Base-by-base conservation (phyloP, 192 early-diverging fungal species). In the Polychytrium aggregatum region DNA sequence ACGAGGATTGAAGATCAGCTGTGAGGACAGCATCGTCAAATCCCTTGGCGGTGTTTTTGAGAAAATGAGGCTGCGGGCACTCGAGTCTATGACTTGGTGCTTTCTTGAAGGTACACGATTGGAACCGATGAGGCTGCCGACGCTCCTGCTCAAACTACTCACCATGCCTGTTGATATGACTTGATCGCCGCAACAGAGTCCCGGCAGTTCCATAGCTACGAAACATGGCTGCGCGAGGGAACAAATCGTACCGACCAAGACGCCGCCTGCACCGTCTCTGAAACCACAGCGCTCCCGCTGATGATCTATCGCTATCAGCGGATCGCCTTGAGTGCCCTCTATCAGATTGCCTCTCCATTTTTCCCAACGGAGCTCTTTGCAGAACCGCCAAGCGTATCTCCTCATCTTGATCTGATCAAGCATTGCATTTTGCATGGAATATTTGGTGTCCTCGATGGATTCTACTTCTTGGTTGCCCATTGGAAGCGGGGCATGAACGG, bases 401-500 rank as follows among this genome's bases (percentile, higher is more conserved):
- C n/a, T n/a, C n/a, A n/a, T n/a, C n/a, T n/a, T n/a, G n/a, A n/a
- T n/a, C n/a, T n/a, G 9, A 36, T 46, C 10, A 29, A 30, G 17
- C 33, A 48, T 8, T 72, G 81, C 0, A 85, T 91, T 56, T 65
- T 84, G 58, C 82, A 81, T 18, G 76, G 81, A 2, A 44, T 85
- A 37, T 85, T 79, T 45, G 71, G 78, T 13, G 81, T 90, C 55
- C 60, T 92, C 37, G 91, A 95, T 53, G 82, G 86, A 18, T 71
- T 92, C n/a, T 78, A 61, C 28, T 69, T 62, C 58, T 52, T 60
- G 4, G 65, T 59, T 14, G 57, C 52, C n/a, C 43, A 52, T 7
- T 68, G 63, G 64, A 50, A 28, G 30, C 50, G 36, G 6, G 39
- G 20, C 10, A 14, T 26, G 30, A 5, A 35, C 18, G 52, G n/a